Evolutionary conservation across 768 basidiomycete species (phyloP).

Genomic region (Leccinum imitatum): DNA sequence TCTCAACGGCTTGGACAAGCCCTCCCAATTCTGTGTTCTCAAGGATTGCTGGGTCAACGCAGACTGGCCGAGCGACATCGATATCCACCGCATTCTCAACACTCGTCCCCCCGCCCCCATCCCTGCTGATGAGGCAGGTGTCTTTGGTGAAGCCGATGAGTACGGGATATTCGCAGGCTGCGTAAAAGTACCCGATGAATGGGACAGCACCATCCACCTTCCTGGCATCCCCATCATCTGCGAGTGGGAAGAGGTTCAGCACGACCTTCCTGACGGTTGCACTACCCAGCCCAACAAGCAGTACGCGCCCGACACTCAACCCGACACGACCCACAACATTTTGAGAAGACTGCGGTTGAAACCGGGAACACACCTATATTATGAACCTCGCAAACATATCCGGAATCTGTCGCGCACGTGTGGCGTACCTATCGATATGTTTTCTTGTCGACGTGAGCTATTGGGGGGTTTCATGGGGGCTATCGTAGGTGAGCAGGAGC

Average conservation of each 20-base stretch:
- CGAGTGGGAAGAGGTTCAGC: too few relatives aligned
- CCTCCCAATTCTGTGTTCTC: neutral
- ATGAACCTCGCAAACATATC: neutral
- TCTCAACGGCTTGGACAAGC: too few relatives aligned
- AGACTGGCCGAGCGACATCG: neutral
- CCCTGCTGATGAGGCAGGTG: too few relatives aligned
- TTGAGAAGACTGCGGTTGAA: neutral
- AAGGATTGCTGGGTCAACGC: neutral
- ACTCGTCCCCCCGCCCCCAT: neutral
- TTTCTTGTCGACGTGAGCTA: neutral
- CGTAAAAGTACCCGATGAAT: neutral
- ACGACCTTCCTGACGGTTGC: neutral
- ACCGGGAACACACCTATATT: too few relatives aligned
- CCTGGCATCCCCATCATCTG: too few relatives aligned
- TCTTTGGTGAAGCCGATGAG: neutral
- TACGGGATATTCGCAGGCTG: neutral
- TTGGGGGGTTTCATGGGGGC: neutral
- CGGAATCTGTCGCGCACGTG: neutral
- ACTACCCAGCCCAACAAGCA: too few relatives aligned
- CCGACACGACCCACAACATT: neutral
- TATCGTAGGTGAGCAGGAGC: neutral
- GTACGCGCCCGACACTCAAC: neutral
- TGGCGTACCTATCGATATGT: neutral
- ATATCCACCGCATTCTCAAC: neutral
- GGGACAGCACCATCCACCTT: too few relatives aligned